A percentile compares a stretch with the other conserved stretches of the same genome.
These are phyloP conservation scores for Epicoccum sorghinum DNA, from an alignment of 2,329 filamentous ascomycete species.

Conservation along the genomic window DNA sequence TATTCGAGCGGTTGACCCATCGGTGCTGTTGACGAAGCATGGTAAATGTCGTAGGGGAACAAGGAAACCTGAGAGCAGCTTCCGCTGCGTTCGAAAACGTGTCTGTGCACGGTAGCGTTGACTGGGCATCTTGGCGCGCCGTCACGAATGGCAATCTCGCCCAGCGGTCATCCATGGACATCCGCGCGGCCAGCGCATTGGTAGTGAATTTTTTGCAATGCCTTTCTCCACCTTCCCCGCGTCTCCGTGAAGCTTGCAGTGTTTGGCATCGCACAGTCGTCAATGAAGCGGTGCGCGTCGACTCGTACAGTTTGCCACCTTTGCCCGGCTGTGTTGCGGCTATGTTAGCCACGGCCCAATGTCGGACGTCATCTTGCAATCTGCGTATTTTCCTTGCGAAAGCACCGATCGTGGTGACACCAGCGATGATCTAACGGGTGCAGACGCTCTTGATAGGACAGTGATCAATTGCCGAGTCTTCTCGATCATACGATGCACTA, in stretches of 20 bases:
- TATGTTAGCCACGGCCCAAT: slow-evolving; percentile 11
- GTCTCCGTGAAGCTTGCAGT: neutral
- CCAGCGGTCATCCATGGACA: neutral
- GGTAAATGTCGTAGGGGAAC: slow-evolving; percentile 13
- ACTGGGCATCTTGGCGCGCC: slow-evolving; percentile 6
- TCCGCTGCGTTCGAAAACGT: slow-evolving; percentile 6
- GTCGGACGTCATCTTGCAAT: slow-evolving; percentile 16
- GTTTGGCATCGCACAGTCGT: neutral
- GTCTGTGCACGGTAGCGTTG: neutral
- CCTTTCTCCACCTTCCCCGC: neutral
- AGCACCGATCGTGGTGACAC: slow-evolving; percentile 3
- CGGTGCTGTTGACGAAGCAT: slow-evolving; percentile 28
- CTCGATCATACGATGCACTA: neutral
- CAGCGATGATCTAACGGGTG: slow-evolving; percentile 1
- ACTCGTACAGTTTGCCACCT: slow-evolving; percentile 11
- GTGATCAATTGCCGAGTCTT: neutral
- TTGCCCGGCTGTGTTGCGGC: slow-evolving; percentile 13
- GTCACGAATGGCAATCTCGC: slow-evolving; percentile 1
- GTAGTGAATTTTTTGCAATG: neutral
- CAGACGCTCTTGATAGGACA: neutral
- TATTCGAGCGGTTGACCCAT: slow-evolving; percentile 33
- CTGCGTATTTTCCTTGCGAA: slow-evolving; percentile 8
- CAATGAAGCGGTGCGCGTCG: neutral
- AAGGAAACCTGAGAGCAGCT: slow-evolving; percentile 1
- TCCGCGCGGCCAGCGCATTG: neutral